Percentiles rank a stretch among this genome's conserved stretches.
Evolutionary conservation across 257 asterid species (phyloP).

Genomic region (Solanum acaule): DNA sequence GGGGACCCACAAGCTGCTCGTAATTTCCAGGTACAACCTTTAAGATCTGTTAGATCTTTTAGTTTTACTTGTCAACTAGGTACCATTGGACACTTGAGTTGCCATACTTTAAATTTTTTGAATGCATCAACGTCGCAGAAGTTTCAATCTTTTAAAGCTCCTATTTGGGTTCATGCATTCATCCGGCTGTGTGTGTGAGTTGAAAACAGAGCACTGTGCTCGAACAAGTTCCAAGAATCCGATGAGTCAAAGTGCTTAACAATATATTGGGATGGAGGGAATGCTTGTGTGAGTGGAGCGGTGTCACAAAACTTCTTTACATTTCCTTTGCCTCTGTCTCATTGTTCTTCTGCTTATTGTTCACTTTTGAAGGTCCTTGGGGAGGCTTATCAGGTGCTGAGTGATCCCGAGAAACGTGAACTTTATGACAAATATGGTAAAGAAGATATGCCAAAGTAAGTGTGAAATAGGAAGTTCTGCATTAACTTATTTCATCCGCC

Average conservation of each 20-base stretch:
- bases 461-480: background rate
- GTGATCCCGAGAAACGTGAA: constrained; percentile 65
- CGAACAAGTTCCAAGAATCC: background rate
- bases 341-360: background rate
- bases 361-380: constrained; percentile 51
- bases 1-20: constrained; percentile 77
- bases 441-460: constrained; percentile 60
- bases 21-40: constrained; percentile 50
- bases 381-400: constrained; percentile 83
- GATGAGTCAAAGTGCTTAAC: background rate
- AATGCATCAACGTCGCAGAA: background rate
- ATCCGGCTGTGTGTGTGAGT: background rate
- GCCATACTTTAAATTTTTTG: background rate
- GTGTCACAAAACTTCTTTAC: background rate
- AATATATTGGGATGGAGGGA: background rate
- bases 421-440: constrained; percentile 58
- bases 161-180: background rate
- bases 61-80: background rate
- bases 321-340: background rate
- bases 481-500: background rate
- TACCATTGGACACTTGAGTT: background rate
- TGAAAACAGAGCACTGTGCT: background rate
- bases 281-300: background rate
- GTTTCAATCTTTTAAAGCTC: background rate
- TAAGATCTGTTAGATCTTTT: background rate